Conservation (phyloP, 2,329 filamentous ascomycete genomes). For the Hypoxylon sp. region DNA sequence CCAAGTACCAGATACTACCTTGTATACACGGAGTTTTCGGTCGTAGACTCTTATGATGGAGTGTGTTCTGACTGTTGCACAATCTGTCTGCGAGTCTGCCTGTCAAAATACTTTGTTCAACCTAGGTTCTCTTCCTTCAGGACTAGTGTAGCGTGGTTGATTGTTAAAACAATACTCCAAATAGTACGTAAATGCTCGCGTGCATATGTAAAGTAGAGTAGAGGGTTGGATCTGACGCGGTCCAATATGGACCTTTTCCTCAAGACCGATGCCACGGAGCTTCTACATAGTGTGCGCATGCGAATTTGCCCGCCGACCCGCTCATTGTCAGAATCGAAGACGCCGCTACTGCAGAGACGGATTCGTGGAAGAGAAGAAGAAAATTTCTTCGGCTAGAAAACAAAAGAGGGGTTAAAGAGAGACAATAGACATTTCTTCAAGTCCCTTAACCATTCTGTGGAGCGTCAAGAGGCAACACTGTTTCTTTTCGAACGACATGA, state of each 20-base stretch:
- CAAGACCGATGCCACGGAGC: constrained; percentile 36
- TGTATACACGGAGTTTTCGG: background rate
- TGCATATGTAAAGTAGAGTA: constrained; percentile 7
- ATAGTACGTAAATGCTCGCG: constrained; percentile 19
- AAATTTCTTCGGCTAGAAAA: constrained; percentile 30
- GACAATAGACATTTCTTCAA: constrained; percentile 13
- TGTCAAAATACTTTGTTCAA: background rate
- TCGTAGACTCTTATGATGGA: background rate
- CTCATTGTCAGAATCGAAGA: constrained; percentile 18
- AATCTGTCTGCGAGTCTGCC: background rate
- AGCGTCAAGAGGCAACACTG: constrained; percentile 25
- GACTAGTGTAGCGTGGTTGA: constrained; percentile 2
- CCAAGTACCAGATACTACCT: background rate
- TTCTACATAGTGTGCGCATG: constrained; percentile 14
- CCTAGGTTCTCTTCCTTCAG: background rate
- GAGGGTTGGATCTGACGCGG: constrained; percentile 31
- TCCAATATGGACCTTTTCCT: constrained; percentile 27
- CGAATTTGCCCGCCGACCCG: constrained; percentile 26
- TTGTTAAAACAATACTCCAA: constrained; percentile 6
- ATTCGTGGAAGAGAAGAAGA: constrained; percentile 34
- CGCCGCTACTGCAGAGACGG: constrained; percentile 36
- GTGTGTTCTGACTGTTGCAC: background rate
- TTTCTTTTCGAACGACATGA: constrained; percentile 22
- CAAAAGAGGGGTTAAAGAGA: constrained; percentile 35
- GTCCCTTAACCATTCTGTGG: constrained; percentile 29